These are phyloP conservation scores for Ustilago cynodontis DNA, from an alignment of 1,284 basidiomycete genomes.

Conservation along the genomic window DNA sequence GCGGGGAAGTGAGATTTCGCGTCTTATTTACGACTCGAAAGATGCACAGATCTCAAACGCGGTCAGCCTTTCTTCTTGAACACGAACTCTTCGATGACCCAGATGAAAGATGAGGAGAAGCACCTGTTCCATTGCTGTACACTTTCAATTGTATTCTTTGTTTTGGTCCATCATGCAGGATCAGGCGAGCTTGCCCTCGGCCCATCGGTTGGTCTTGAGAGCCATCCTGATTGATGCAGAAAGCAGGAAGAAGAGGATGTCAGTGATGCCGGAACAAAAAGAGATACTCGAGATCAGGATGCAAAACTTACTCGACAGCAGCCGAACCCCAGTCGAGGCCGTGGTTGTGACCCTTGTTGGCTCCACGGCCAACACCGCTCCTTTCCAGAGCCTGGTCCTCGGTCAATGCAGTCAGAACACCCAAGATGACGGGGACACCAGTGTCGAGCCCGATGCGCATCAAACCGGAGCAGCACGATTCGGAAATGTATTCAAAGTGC, in stretches of 20 bases:
- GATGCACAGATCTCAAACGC: background rate
- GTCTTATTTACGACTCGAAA: conserved; percentile 5
- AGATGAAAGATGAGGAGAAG: background rate
- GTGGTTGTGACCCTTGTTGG: conserved; percentile 86
- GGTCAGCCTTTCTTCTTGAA: background rate
- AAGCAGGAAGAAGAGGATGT: background rate
- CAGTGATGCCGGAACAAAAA: background rate
- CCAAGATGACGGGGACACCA: conserved; percentile 95
- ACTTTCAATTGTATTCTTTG: background rate
- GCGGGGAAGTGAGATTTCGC: background rate
- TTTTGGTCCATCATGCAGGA: background rate
- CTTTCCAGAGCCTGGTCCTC: conserved; percentile 95
- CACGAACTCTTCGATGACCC: background rate
- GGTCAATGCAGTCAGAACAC: conserved; percentile 90
- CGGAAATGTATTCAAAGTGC: conserved; percentile 83
- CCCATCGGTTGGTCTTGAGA: conserved; percentile 62
- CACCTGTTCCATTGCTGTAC: conserved; percentile 6
- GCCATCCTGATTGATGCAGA: conserved; percentile 51
- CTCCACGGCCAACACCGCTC: conserved; percentile 79
- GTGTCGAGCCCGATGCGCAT: conserved; percentile 95
- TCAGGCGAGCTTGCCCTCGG: conserved; percentile 52
- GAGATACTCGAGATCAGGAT: background rate
- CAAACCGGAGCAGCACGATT: conserved; percentile 88
- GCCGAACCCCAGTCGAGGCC: conserved; percentile 96
- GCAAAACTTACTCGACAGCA: conserved; percentile 80